A percentile compares a stretch with the other conserved stretches of the same genome.
Evolutionary conservation across 2,329 filamentous ascomycete species (phyloP).

Genomic region (Purpureocillium lavendulum): DNA sequence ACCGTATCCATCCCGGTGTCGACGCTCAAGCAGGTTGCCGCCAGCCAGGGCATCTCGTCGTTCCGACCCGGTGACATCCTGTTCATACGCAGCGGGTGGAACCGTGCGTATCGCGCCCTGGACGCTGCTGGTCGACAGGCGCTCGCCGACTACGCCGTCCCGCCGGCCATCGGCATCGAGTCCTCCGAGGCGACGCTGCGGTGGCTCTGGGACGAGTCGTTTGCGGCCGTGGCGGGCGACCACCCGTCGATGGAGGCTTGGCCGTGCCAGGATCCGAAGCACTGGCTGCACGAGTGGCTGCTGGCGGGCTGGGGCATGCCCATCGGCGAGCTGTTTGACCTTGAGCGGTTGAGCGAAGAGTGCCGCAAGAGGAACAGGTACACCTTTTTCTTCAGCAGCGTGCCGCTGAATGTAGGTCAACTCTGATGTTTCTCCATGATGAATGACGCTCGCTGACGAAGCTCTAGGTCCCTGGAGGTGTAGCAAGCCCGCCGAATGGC

Average conservation of each 20-base stretch:
- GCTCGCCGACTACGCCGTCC: constrained; percentile 19
- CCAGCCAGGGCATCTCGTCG: constrained; percentile 27
- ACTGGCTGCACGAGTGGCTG: constrained; percentile 32
- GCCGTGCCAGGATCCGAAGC: constrained; percentile 24
- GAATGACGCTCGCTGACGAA: neutral
- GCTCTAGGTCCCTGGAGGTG: constrained; percentile 22
- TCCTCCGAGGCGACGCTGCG: constrained; percentile 37
- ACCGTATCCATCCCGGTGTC: constrained; percentile 32
- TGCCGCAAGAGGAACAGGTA: constrained; percentile 24
- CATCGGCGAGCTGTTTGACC: constrained; percentile 39
- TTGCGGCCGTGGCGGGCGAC: constrained; percentile 49
- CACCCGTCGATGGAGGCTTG: constrained; percentile 43
- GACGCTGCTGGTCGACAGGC: constrained; percentile 25
- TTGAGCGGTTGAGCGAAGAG: constrained; percentile 27
- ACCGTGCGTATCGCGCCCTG: constrained; percentile 30
- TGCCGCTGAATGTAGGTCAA: constrained; percentile 22
- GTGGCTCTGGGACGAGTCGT: constrained; percentile 49
- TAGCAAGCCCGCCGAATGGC: constrained; percentile 28
- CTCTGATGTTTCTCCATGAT: neutral
- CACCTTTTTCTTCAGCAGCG: constrained; percentile 31
- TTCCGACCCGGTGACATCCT: constrained; percentile 46
- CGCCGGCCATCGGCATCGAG: constrained; percentile 33
- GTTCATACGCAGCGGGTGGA: constrained; percentile 46
- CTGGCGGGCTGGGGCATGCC: constrained; percentile 43
- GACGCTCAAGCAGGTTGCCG: constrained; percentile 33